Percentiles rank a stretch among this genome's conserved stretches.
These are phyloP conservation scores for Pseudisothecium myosuroides DNA, from an alignment of 225 moss, liverwort and hornwort genomes.

Conservation along the genomic window DNA sequence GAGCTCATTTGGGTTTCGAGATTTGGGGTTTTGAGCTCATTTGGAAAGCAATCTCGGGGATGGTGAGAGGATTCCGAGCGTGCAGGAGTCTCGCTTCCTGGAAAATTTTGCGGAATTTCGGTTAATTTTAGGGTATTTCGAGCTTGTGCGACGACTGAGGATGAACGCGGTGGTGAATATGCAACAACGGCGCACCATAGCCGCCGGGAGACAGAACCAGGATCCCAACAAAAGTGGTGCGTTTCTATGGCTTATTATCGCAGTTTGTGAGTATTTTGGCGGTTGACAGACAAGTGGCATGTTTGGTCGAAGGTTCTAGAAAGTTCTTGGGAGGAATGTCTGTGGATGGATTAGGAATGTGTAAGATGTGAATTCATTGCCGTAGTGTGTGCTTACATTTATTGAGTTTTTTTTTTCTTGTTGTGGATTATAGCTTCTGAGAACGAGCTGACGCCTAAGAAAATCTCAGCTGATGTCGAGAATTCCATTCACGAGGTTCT, in stretches of 20 bases:
- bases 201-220: slow-evolving; percentile 37
- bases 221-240: slow-evolving; percentile 26
- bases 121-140: neutral
- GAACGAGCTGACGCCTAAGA: slow-evolving; percentile 23
- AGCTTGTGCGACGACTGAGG: neutral
- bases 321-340: neutral
- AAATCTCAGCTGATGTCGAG: neutral
- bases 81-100: neutral
- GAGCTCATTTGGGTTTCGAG: neutral
- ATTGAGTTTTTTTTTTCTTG: neutral
- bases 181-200: slow-evolving; percentile 48
- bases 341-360: neutral
- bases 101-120: neutral
- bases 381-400: neutral
- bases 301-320: neutral
- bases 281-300: neutral
- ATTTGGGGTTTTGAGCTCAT: neutral
- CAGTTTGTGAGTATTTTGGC: neutral
- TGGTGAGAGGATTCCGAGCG: neutral
- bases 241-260: neutral
- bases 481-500: slow-evolving; percentile 24
- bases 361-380: neutral
- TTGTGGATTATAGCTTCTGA: neutral
- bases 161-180: slow-evolving; percentile 40
- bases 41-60: neutral